phyloP scores from a whole-genome alignment of 2,329 filamentous ascomycete species.

The Hymenotorrendiella dingleyae region DNA sequence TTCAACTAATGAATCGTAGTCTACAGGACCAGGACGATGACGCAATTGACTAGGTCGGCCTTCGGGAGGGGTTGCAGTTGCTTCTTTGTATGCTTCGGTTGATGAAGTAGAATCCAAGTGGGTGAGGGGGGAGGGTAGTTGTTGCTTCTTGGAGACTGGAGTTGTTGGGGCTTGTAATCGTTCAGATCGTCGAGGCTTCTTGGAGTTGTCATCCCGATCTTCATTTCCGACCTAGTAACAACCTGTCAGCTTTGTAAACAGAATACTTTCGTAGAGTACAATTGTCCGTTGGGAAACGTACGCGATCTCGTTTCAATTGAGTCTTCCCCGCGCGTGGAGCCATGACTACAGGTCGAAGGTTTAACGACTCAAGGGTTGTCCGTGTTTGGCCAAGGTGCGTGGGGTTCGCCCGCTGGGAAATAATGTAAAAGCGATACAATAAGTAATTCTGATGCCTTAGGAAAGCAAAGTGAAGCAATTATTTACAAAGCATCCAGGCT shows the following conservation, averaged over 20 bases:
- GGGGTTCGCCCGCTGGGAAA: no score
- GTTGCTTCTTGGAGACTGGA: conserved; percentile 56
- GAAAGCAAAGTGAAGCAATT: conserved; percentile 9
- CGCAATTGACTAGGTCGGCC: conserved; percentile 48
- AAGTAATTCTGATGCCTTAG: conserved; percentile 4
- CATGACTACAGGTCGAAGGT: conserved; percentile 18
- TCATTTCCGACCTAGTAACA: conserved; percentile 15
- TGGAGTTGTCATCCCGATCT: conserved; percentile 37
- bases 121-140: conserved; percentile 78
- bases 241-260: conserved; percentile 4
- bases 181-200: conserved; percentile 78
- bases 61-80: conserved; percentile 64
- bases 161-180: conserved; percentile 53
- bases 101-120: conserved; percentile 58
- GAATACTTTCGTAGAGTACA: conserved; percentile 11
- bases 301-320: conserved; percentile 76
- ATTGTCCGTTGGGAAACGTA: conserved; percentile 42
- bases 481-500: neutral
- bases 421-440: neutral
- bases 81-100: conserved; percentile 55
- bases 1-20: conserved; percentile 30
- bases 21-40: conserved; percentile 33
- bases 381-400: no score
- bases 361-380: no score
- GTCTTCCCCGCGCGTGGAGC: conserved; percentile 65